phyloP scores from a whole-genome alignment of 2,329 filamentous ascomycete genomes.

The Westerdykella aurantiaca region DNA sequence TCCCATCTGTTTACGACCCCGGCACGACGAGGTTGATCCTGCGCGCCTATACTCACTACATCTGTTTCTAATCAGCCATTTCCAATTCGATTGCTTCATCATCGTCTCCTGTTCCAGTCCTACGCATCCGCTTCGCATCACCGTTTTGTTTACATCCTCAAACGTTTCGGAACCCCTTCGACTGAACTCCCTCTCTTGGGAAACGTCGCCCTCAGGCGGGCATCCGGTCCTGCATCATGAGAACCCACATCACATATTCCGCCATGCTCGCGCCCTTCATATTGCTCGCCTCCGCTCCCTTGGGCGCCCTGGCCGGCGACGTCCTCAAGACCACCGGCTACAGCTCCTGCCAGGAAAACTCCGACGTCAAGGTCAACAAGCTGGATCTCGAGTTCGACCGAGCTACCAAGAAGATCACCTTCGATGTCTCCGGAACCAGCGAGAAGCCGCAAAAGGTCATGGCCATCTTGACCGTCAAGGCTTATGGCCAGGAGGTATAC shows the following conservation, averaged over 20 bases:
- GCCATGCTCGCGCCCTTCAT: constrained; percentile 36
- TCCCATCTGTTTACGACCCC: constrained; percentile 6
- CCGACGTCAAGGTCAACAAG: constrained; percentile 63
- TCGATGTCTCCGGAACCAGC: constrained; percentile 78
- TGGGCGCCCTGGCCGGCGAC: constrained; percentile 57
- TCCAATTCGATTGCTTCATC: not conserved
- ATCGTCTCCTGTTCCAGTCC: not conserved
- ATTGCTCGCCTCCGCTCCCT: constrained; percentile 34
- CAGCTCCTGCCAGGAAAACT: constrained; percentile 59
- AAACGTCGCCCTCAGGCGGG: constrained; percentile 28
- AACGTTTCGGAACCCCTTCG: constrained; percentile 3
- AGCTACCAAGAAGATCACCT: constrained; percentile 64
- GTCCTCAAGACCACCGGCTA: constrained; percentile 78
- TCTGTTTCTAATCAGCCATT: not conserved
- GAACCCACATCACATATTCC: constrained; percentile 30
- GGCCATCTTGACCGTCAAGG: constrained; percentile 67
- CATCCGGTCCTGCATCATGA: constrained; percentile 21
- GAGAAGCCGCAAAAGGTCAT: constrained; percentile 70
- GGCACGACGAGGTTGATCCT: constrained; percentile 36
- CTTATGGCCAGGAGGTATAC: constrained; percentile 81
- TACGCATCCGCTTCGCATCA: not conserved
- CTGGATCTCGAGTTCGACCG: constrained; percentile 77
- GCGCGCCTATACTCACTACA: constrained; percentile 11
- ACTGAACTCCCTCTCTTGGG: constrained; percentile 1
- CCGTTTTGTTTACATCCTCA: constrained; percentile 1